These are phyloP conservation scores for Tetrahymena malaccensis DNA, from an alignment of 73 alveolate genomes.

Conservation along the genomic window DNA sequence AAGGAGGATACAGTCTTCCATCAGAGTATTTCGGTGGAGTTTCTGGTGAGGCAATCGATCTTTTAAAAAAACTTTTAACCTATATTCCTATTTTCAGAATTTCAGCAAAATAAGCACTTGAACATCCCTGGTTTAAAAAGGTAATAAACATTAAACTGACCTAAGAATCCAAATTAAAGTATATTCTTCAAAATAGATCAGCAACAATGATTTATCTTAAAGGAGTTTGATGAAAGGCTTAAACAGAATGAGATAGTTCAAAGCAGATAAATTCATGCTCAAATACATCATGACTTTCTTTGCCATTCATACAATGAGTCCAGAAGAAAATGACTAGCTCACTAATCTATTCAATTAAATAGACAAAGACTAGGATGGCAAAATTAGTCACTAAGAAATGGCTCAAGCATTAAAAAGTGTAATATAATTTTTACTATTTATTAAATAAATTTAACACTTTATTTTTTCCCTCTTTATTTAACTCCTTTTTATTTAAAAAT, in stretches of 20 bases:
- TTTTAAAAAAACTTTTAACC: constrained; percentile 48
- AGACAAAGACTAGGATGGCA: background rate
- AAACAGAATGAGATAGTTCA: background rate
- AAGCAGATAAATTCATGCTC: background rate
- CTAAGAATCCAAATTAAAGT: no score
- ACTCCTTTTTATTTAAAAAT: no score
- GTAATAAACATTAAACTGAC: background rate
- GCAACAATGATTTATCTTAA: background rate
- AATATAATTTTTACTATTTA: no score
- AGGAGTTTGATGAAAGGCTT: background rate
- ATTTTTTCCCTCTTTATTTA: no score
- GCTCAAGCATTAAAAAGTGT: background rate
- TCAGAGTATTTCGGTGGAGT: background rate
- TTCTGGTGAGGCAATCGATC: constrained; percentile 47
- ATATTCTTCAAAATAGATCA: background rate
- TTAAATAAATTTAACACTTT: no score
- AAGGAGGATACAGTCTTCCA: background rate
- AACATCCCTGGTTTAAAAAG: constrained; percentile 61
- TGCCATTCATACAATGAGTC: background rate
- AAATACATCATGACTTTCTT: background rate
- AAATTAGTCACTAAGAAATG: background rate
- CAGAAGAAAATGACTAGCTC: background rate
- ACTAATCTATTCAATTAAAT: background rate
- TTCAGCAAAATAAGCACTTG: constrained; percentile 46
- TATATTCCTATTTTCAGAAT: constrained; percentile 58